Base-by-base conservation (phyloP, 106 monocot species). In the Ottelia alismoides region DNA sequence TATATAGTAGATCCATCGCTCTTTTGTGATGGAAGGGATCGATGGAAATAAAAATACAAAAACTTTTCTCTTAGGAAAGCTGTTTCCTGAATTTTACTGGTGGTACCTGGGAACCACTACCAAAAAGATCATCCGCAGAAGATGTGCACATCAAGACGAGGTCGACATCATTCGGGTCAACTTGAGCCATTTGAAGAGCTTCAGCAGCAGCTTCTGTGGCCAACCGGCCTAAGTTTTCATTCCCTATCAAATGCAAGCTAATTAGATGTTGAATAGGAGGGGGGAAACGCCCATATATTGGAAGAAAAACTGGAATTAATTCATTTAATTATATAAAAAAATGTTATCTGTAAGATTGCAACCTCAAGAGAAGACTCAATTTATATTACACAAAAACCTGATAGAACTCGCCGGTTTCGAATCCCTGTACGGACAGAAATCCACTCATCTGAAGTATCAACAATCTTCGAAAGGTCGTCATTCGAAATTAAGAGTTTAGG, bases 371-470 rank as follows among this genome's bases (percentile, higher is more conserved):
- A n/a, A n/a, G n/a, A n/a, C n/a, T n/a, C n/a, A n/a, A n/a, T n/a
- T n/a, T n/a, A n/a, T n/a, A n/a, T n/a, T n/a, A n/a, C n/a, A n/a
- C n/a, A n/a, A 59, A 45, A 9, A 90, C 83, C 79, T 74, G 84
- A 66, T 60, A 94, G 72, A 65, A 94, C 74, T 26, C 87, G 72
- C 28, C 88, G 68, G 55, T 78, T 78, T 30, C 71, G 80, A 58
- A 94, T 88, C 55, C 94, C 94, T 17, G 94, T 94, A 6, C 88
- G 94, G 53, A 78, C 84, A 63, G 84, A 81, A 53, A 94, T 94
- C 94, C 93, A 94, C 52, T 94, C 94, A 76, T 94, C 94, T 35
- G 81, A 84, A 50, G 88, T 94, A 35, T 94, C 84, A 60, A 94
- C 88, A 56, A 94, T 40, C 66, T 88, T 61, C 17, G 94, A 78